These are phyloP conservation scores for Xylariaceae sp. DNA, from an alignment of 2,329 filamentous ascomycete species.

Conservation along the genomic window DNA sequence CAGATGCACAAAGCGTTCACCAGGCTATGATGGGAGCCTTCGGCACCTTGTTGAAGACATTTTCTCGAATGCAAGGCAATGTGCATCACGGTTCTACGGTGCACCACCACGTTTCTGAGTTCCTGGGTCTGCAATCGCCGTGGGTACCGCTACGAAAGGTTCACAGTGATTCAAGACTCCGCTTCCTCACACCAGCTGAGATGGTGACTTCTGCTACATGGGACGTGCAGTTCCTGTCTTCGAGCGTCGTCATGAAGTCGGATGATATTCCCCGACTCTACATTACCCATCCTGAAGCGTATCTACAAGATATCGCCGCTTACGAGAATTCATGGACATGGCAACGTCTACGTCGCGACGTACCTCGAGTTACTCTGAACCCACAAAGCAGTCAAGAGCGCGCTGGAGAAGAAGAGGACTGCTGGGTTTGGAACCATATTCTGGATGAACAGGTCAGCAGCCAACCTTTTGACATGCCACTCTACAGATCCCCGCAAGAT, in stretches of 20 bases:
- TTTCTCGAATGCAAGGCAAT: slow-evolving; percentile 34
- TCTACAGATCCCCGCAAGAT: slow-evolving; percentile 32
- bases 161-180: slow-evolving; percentile 65
- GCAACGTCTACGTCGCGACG: slow-evolving; percentile 56
- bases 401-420: slow-evolving; percentile 59
- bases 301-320: slow-evolving; percentile 57
- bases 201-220: slow-evolving; percentile 68
- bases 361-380: slow-evolving; percentile 53
- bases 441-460: slow-evolving; percentile 52
- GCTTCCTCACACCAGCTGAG: slow-evolving; percentile 64
- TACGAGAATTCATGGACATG: slow-evolving; percentile 61
- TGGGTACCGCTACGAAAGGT: slow-evolving; percentile 76
- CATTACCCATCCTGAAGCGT: slow-evolving; percentile 69
- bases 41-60: slow-evolving; percentile 47
- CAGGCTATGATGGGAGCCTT: slow-evolving; percentile 59
- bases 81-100: slow-evolving; percentile 31
- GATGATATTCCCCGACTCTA: slow-evolving; percentile 61
- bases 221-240: slow-evolving; percentile 64
- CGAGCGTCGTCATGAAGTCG: slow-evolving; percentile 68
- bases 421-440: slow-evolving; percentile 61
- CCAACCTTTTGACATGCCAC: slow-evolving; percentile 37
- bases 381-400: slow-evolving; percentile 42
- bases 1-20: slow-evolving; percentile 64
- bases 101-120: slow-evolving; percentile 38
- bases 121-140: slow-evolving; percentile 57